Evolutionary conservation across 129 eudicot genomes (phyloP).

Genomic region (Smallanthus sonchifolius): DNA sequence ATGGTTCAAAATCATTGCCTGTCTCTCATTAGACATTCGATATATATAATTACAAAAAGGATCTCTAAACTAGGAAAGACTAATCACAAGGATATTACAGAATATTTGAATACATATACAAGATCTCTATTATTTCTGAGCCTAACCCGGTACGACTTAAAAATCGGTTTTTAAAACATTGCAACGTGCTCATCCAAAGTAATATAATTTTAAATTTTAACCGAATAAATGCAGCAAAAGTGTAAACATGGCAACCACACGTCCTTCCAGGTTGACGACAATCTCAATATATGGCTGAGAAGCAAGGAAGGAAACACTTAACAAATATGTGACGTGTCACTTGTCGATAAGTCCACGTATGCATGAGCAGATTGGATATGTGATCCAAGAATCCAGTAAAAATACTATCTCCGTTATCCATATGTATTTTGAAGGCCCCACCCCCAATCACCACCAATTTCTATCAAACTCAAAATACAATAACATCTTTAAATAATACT

Average conservation of each 20-base stretch:
- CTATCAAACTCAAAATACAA: neutral
- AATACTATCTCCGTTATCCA: slow-evolving; percentile 14
- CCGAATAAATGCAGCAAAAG: slow-evolving; percentile 3
- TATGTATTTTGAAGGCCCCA: slow-evolving; percentile 9
- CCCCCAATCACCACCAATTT: slow-evolving; percentile 7
- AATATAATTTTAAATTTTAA: slow-evolving; percentile 1
- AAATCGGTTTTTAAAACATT: no score
- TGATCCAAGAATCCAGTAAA: slow-evolving; percentile 30
- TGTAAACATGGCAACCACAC: slow-evolving; percentile 36
- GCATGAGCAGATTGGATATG: slow-evolving; percentile 30
- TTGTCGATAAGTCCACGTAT: slow-evolving; percentile 32
- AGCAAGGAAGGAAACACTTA: neutral
- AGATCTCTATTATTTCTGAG: no score
- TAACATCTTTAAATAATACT: neutral
- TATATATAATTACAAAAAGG: no score
- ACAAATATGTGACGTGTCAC: slow-evolving; percentile 22
- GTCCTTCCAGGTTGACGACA: slow-evolving; percentile 25
- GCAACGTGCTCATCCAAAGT: neutral
- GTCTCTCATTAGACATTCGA: no score
- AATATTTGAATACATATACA: no score
- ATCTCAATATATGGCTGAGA: slow-evolving; percentile 30
- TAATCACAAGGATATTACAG: no score
- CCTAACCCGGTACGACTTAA: no score
- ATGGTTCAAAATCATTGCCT: no score
- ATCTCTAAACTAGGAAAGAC: no score